Evolutionary conservation across 495 filamentous ascomycete genomes (phyloP), one percentile per base, ranked within the genome.

Genomic region (Letharia lupina): DNA sequence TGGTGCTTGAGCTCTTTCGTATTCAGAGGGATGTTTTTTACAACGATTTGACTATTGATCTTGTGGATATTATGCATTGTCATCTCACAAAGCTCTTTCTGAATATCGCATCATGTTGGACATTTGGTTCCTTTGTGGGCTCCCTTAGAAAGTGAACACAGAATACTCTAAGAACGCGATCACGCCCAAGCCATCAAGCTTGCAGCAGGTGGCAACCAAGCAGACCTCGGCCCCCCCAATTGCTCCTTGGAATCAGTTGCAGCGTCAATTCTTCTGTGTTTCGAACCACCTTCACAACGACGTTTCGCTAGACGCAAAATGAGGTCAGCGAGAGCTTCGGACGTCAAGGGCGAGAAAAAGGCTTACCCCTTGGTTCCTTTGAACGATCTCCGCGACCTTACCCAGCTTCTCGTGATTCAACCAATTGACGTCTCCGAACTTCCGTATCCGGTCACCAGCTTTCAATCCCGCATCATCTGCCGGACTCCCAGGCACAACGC

Each of bases 181-280:
- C 23, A 52, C 5, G 50, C 50, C 28, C 13, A 54, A 54, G 50
- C 28, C 28, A 65, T 76, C 73, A 84, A 61, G 92, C 61, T n/a
- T 89, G 91, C 68, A 95, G 75, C 45, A 96, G 81, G 81, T 95
- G 91, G 74, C 93, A 98, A 42, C 93, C 93, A 66, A 98, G 77
- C 69, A 93, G 73, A 7, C 93, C 93, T 70, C 90, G 82, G 12
- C 93, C 93, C 58, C 93, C 93, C 93, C 93, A 98, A 72, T 90
- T 79, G 52, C 82, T 82, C 65, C 85, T 81, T 52, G 93, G 93
- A 62, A 78, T 88, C 65, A 98, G 74, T 62, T 84, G 85, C 64
- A 96, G 72, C 31, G 85, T 78, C 61, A 93, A 71, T 61, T 91
- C 87, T 63, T 85, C 75, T 60, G 74, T 72, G 44, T 75, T 79